Conservation (phyloP, 345 rosid genomes). For the Lumnitzera racemosa region DNA sequence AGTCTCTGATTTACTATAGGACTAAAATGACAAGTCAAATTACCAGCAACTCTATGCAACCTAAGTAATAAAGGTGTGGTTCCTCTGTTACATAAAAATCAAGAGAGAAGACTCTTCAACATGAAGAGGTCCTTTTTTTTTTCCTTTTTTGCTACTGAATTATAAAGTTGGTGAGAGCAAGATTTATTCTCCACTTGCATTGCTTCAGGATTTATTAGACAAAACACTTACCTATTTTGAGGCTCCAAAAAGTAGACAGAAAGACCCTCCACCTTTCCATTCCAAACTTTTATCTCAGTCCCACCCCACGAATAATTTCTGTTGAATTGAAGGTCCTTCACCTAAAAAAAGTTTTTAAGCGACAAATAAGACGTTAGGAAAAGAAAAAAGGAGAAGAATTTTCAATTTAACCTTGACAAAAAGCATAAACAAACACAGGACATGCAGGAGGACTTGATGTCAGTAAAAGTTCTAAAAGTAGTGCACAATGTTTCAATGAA, state of each 20-base stretch:
- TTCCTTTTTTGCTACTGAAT: too few species aligned
- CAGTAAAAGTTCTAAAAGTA: background rate
- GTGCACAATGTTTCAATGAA: background rate
- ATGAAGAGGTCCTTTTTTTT: too few species aligned
- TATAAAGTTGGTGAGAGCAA: too few species aligned
- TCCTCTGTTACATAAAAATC: too few species aligned
- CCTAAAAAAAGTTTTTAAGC: slow-evolving; percentile 29
- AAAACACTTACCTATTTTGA: slow-evolving; percentile 60
- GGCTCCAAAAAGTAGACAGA: slow-evolving; percentile 89
- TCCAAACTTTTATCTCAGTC: slow-evolving; percentile 87
- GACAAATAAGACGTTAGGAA: background rate
- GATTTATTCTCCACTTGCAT: too few species aligned
- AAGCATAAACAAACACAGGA: too few species aligned
- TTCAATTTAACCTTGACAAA: too few species aligned
- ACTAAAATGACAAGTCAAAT: background rate
- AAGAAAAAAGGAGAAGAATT: background rate
- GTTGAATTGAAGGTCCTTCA: slow-evolving; percentile 53
- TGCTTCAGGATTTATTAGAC: background rate
- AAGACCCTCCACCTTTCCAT: slow-evolving; percentile 86
- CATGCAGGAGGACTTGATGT: too few species aligned
- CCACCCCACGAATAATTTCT: slow-evolving; percentile 79
- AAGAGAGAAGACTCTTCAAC: too few species aligned
- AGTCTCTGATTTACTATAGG: background rate
- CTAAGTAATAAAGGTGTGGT: too few species aligned
- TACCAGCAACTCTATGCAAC: too few species aligned